A percentile compares a stretch with the other conserved stretches of the same genome.
phyloP scores from a whole-genome alignment of 2,329 filamentous ascomycete genomes.

The Acephala macrosclerotiorum region DNA sequence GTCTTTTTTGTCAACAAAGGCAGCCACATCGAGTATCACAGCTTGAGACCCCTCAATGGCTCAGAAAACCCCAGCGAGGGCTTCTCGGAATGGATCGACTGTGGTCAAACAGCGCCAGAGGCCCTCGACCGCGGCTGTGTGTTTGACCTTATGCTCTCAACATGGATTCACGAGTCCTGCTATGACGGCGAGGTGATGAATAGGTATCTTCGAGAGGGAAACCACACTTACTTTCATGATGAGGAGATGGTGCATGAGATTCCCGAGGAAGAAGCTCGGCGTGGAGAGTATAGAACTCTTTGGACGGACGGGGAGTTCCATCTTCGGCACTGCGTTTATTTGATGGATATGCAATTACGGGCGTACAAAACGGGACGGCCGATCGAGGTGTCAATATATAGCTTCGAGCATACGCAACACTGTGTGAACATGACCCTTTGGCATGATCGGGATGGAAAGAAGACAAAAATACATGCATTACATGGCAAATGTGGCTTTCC shows the following conservation, averaged over 20 bases:
- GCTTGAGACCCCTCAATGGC: background rate
- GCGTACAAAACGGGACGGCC: background rate
- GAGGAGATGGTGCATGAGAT: background rate
- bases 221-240: background rate
- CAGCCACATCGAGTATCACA: conserved; percentile 1
- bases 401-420: background rate
- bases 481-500: conserved; percentile 1
- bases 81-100: background rate
- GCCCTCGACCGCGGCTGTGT: background rate
- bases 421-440: background rate
- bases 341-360: conserved; percentile 1
- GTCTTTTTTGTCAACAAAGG: background rate
- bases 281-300: background rate
- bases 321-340: background rate
- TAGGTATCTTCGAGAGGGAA: background rate
- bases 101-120: background rate
- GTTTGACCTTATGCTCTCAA: background rate
- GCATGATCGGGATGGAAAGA: conserved; percentile 1
- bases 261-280: background rate
- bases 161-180: background rate
- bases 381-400: conserved; percentile 1
- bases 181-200: background rate
- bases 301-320: conserved; percentile 1
- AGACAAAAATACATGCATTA: conserved; percentile 1
- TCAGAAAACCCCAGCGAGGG: background rate